Base-by-base conservation (phyloP, 495 filamentous ascomycete genomes). In the Penicillium verhagenii region DNA sequence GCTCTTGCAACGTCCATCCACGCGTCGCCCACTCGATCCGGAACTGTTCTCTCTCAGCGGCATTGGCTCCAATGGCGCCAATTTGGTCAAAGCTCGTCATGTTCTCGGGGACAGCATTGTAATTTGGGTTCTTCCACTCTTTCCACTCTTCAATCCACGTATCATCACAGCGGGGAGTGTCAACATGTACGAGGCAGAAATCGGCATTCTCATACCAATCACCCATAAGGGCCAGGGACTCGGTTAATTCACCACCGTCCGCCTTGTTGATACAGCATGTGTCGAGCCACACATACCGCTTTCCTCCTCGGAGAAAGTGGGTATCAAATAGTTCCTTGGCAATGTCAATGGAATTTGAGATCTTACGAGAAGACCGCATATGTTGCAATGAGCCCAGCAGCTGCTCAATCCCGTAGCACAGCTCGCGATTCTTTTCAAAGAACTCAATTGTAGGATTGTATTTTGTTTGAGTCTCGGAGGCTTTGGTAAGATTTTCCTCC, bases 1-100 rank as follows among this genome's bases (percentile, higher is more conserved):
- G 66, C 49, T 79, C 75, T 47, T 79, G 76, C n/a, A 78, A 60
- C 21, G 75, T 79, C 74, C 75, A 79, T 8, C 70, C 75, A 42
- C 73, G 62, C 2, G 67, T 72, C 0, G 69, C 67, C 76, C 74
- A 77, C 38, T 73, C 67, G 14, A 49, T 24, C 13, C 57, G 23
- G 13, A 16, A 25, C 23, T 45, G 10, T 26, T 20, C 19, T 31
- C 26, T 44, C 43, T 45, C 14, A 33, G 44, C 42, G 14, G 29
- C 47, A 16, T 47, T 16, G 13, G 16, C 20, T n/a, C 51, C 51
- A 16, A n/a, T 14, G 6, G 18, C 11, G 23, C 52, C 42, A 28
- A 54, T 54, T 8, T 37, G 16, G 5, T 47, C 52, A 43, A 28
- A 55, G 6, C 7, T 20, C 28, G 13, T 10, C 52, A 55, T 55